A percentile compares a stretch with the other conserved stretches of the same genome.
Conservation (phyloP, 2,329 filamentous ascomycete genomes). For the Xylariomycetidae sp. region DNA sequence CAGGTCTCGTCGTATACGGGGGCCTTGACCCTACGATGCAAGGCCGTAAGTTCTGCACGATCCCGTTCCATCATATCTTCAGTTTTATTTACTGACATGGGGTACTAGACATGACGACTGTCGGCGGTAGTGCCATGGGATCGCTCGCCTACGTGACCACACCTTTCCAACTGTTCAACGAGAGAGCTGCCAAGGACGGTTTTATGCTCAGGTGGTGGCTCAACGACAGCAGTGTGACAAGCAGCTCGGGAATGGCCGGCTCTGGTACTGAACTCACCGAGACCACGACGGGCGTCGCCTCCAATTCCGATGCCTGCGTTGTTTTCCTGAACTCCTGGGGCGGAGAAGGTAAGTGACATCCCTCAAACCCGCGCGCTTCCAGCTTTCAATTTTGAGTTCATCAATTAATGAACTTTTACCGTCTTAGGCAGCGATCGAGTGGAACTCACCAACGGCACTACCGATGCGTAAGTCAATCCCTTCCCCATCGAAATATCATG, state of each 20-base stretch:
- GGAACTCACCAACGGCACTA: constrained; percentile 12
- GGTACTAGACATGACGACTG: constrained; percentile 4
- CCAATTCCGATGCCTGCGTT: constrained; percentile 32
- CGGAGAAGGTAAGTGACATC: constrained; percentile 55
- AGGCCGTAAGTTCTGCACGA: constrained; percentile 3
- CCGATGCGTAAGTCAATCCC: constrained; percentile 39
- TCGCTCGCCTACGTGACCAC: constrained; percentile 5
- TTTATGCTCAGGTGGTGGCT: constrained; percentile 8
- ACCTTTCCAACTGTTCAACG: constrained; percentile 4
- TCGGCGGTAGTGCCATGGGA: constrained; percentile 5
- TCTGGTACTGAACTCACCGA: constrained; percentile 1
- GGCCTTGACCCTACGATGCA: constrained; percentile 7
- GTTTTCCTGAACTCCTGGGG: constrained; percentile 64
- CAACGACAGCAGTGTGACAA: constrained; percentile 2
- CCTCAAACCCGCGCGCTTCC: too few relatives aligned
- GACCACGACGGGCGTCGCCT: constrained; percentile 4
- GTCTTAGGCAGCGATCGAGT: constrained; percentile 16
- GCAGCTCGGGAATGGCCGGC: constrained; percentile 2
- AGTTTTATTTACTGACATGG: too few relatives aligned
- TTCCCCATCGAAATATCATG: too few relatives aligned
- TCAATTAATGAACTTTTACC: too few relatives aligned
- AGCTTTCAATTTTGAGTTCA: too few relatives aligned
- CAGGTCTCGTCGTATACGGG: constrained; percentile 1
- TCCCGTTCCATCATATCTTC: not conserved
- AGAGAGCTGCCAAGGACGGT: constrained; percentile 5